A percentile compares a stretch with the other conserved stretches of the same genome.
Conservation (phyloP, 345 rosid species). For the Pelargonium nanum region DNA sequence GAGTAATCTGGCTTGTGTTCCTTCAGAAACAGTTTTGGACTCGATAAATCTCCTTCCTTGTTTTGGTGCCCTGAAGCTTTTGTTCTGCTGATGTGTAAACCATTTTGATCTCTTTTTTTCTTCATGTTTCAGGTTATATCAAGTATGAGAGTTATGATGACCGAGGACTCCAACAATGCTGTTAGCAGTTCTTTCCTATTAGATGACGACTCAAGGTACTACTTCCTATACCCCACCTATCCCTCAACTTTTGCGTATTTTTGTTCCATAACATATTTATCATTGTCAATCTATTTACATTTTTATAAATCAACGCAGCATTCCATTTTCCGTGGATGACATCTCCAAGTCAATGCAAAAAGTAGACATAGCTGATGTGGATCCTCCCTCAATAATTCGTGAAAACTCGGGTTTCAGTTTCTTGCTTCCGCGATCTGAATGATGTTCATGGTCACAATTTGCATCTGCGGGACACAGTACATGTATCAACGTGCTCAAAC, state of each 20-base stretch:
- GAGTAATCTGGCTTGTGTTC: not conserved
- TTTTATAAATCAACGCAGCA: constrained; percentile 43
- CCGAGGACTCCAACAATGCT: constrained; percentile 87
- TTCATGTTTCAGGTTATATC: constrained; percentile 56
- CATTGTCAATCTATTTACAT: not conserved
- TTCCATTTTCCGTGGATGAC: constrained; percentile 95
- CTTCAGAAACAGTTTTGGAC: too few relatives aligned
- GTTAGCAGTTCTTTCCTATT: constrained; percentile 90
- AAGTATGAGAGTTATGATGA: constrained; percentile 91
- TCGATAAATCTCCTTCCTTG: too few relatives aligned
- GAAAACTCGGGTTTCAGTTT: too few relatives aligned
- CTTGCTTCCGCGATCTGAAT: too few relatives aligned
- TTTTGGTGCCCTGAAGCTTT: not conserved
- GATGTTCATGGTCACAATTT: too few relatives aligned
- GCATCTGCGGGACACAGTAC: too few relatives aligned
- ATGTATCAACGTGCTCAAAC: too few relatives aligned
- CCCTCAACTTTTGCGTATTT: too few relatives aligned
- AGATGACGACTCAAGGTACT: constrained; percentile 97
- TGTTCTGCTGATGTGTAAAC: not conserved
- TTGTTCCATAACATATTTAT: not conserved
- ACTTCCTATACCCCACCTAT: not conserved
- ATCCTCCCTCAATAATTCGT: constrained; percentile 45
- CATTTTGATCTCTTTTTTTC: not conserved
- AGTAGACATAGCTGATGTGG: constrained; percentile 79
- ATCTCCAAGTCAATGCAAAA: constrained; percentile 88